Evolutionary conservation across 441 rosid genomes (phyloP), one percentile per base, ranked within the genome.

Genomic region (Mallotus repandus): DNA sequence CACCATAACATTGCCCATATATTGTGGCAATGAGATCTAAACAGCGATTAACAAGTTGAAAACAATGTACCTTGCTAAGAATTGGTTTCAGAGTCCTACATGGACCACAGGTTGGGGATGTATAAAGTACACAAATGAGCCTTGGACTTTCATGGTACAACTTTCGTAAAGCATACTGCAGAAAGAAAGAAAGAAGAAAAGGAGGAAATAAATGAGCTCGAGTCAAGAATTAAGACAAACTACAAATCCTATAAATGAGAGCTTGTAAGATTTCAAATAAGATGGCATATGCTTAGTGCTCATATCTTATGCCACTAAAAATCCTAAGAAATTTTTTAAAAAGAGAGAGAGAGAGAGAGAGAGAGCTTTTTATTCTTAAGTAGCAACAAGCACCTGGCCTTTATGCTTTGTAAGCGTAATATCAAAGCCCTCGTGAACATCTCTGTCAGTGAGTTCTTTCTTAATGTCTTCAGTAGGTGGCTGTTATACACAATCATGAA

Each of bases 81-180:
- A 96, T 91, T 79, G 99, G 99, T 87, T 96, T 96, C 79, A 96
- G 85, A 58, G 98, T 96, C 74, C 98, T 86, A 76, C 99, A 96
- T 62, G 98, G 99, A 78, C 99, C 99, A 75, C 99, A 96, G 46
- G 98, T 91, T 76, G 97, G 98, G 66, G 98, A 59, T 21, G 99
- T 96, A 77, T 93, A 91, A 22, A 96, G 83, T 58, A 96, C 98
- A 74, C 91, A 87, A 69, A 93, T 71, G 80, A 93, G 94, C 83
- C 99, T 86, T 29, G 94, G 92, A 81, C 99, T 96, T 84, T 89
- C 98, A 78, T 93, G 99, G 82, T 96, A 96, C 83, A 96, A 74
- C 71, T 96, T 96, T 69, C 99, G 89, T 52, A 96, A 83, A 74
- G 98, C 90, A 87, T 95, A 95, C 98, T 95, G 87, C 71, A 57